These are phyloP conservation scores for Hypholoma sublateritium DNA, from an alignment of 768 basidiomycete genomes.

Conservation along the genomic window DNA sequence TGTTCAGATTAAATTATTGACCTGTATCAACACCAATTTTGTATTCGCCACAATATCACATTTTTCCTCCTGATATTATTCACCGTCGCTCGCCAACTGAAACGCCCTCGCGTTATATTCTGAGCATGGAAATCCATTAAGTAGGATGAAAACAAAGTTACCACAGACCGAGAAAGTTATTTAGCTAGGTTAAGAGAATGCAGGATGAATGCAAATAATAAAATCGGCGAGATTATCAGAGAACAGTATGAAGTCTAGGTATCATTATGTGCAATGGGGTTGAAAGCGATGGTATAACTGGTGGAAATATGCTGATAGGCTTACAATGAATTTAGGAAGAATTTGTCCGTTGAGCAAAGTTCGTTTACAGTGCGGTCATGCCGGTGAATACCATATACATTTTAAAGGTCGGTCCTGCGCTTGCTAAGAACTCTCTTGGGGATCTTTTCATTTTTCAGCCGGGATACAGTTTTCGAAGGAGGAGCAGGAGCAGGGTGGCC, in stretches of 20 bases:
- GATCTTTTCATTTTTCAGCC: constrained; percentile 20
- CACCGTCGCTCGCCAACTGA: not conserved
- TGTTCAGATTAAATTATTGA: constrained; percentile 71
- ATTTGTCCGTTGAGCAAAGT: not conserved
- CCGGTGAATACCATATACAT: not conserved
- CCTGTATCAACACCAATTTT: constrained; percentile 9
- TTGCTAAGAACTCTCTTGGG: constrained; percentile 44
- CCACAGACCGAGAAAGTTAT: not conserved
- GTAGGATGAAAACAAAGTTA: not conserved
- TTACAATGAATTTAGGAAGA: not conserved
- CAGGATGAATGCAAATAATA: not conserved
- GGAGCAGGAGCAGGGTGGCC: constrained; percentile 10
- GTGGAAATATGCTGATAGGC: constrained; percentile 1
- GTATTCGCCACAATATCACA: not conserved
- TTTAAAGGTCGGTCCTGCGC: constrained; percentile 35
- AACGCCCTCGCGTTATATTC: not conserved
- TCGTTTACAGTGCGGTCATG: not conserved
- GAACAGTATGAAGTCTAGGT: constrained; percentile 5
- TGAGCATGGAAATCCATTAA: not conserved
- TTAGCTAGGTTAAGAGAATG: not conserved
- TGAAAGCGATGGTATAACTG: constrained; percentile 3
- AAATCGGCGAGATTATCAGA: too few relatives aligned
- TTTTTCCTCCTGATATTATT: constrained; percentile 4
- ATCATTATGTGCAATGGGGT: constrained; percentile 1
- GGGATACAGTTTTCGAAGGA: constrained; percentile 12